These are phyloP conservation scores for Trametes gibbosa DNA, from an alignment of 768 basidiomycete genomes.

Conservation along the genomic window DNA sequence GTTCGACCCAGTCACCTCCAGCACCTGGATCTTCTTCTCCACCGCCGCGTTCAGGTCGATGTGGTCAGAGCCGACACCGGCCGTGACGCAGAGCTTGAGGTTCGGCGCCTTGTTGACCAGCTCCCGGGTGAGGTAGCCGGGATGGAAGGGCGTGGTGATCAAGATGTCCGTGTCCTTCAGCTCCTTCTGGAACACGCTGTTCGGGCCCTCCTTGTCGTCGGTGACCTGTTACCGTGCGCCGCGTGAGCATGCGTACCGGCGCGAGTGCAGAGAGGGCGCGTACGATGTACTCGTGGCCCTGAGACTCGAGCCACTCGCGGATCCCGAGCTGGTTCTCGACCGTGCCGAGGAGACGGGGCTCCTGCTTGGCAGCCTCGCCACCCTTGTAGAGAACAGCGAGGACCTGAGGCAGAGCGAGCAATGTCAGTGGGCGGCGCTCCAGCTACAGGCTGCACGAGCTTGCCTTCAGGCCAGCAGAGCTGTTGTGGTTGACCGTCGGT, in stretches of 20 bases:
- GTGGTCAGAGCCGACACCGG: constrained; percentile 89
- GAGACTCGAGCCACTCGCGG: constrained; percentile 60
- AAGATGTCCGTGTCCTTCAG: constrained; percentile 75
- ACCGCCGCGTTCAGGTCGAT: constrained; percentile 88
- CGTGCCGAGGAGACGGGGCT: constrained; percentile 76
- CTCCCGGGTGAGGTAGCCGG: constrained; percentile 77
- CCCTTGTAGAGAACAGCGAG: constrained; percentile 76
- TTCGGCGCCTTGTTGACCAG: constrained; percentile 80
- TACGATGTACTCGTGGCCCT: constrained; percentile 77
- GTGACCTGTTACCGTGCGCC: constrained; percentile 60
- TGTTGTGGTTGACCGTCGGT: constrained; percentile 10
- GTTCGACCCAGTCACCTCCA: constrained; percentile 79
- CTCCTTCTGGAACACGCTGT: constrained; percentile 81
- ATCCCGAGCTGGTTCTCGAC: constrained; percentile 85
- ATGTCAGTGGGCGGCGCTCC: too few relatives aligned
- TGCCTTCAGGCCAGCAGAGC: constrained; percentile 15
- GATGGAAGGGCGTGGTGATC: constrained; percentile 86
- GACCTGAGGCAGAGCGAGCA: too few relatives aligned
- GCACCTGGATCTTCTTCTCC: constrained; percentile 67
- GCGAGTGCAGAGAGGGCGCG: constrained; percentile 15
- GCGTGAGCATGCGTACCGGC: not conserved
- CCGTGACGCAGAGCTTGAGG: constrained; percentile 86
- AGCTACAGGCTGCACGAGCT: too few relatives aligned
- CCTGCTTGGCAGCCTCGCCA: constrained; percentile 58
- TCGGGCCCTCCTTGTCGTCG: constrained; percentile 81